A percentile compares a stretch with the other conserved stretches of the same genome.
Conservation (phyloP, 805 yeast genomes). For the Starmerella khaoyaiensis region DNA sequence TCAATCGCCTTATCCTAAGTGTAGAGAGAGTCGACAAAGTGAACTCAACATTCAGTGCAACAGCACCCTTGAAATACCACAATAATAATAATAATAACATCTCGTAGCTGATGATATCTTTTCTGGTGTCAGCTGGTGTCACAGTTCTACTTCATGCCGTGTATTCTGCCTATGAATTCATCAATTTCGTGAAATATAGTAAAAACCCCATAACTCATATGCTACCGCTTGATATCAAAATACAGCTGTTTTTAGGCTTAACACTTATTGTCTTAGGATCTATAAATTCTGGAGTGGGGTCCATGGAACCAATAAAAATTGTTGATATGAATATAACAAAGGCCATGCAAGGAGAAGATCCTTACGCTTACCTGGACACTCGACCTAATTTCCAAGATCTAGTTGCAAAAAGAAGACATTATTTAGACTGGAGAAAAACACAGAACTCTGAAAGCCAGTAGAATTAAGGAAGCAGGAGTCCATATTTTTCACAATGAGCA, state of each 20-base stretch:
- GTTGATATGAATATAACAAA: constrained; percentile 37
- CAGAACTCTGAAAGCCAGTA: no score
- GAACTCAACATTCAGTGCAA: no score
- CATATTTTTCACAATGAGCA: no score
- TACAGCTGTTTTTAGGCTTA: constrained; percentile 42
- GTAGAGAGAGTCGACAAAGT: no score
- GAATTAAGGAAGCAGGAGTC: no score
- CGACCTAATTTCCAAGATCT: constrained; percentile 44
- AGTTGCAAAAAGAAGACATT: constrained; percentile 34
- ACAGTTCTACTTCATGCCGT: constrained; percentile 12
- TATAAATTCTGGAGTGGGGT: constrained; percentile 25
- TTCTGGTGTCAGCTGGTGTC: constrained; percentile 8
- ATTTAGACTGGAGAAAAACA: constrained; percentile 22
- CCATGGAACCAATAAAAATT: constrained; percentile 38
- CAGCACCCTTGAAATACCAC: not conserved
- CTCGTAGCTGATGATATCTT: no score
- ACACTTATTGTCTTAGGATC: constrained; percentile 31
- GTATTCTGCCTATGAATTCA: constrained; percentile 17
- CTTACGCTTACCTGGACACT: constrained; percentile 37
- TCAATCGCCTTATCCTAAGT: not conserved
- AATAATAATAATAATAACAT: no score
- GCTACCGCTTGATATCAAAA: constrained; percentile 28
- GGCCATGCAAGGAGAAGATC: constrained; percentile 37
- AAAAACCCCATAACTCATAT: not conserved
- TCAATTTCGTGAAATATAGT: constrained; percentile 4